A percentile compares a stretch with the other conserved stretches of the same genome.
These are phyloP conservation scores for Geoglossum cookeanum DNA, from an alignment of 2,329 filamentous ascomycete genomes.

Conservation along the genomic window DNA sequence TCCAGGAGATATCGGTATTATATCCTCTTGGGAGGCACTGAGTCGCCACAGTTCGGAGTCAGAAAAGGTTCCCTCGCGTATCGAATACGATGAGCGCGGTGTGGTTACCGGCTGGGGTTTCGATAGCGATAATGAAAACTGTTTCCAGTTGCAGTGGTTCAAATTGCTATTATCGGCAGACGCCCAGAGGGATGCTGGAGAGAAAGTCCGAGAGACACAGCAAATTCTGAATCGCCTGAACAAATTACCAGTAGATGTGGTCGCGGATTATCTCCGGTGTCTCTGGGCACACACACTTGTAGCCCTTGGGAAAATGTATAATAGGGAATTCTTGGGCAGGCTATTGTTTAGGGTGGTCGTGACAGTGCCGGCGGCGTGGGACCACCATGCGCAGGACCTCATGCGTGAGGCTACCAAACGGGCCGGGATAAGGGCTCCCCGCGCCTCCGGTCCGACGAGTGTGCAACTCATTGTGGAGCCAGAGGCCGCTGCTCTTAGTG, in stretches of 20 bases:
- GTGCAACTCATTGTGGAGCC: conserved; percentile 25
- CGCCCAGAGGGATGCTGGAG: too few species aligned
- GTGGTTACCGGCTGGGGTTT: too few species aligned
- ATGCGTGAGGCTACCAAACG: conserved; percentile 20
- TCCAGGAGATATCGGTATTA: too few species aligned
- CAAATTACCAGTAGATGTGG: background rate
- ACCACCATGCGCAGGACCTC: conserved; percentile 18
- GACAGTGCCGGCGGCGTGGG: conserved; percentile 30
- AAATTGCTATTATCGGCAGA: too few species aligned
- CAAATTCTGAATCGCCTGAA: too few species aligned
- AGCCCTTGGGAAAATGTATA: background rate
- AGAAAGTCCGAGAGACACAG: too few species aligned
- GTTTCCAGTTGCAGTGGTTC: too few species aligned
- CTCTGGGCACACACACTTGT: background rate
- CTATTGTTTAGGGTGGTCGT: conserved; percentile 20
- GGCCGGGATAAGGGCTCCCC: conserved; percentile 20
- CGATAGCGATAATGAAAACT: too few species aligned
- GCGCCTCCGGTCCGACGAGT: conserved; percentile 14
- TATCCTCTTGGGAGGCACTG: too few species aligned
- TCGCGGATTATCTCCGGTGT: background rate
- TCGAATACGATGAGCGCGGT: too few species aligned
- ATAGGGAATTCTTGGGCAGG: background rate
- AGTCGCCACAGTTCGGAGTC: too few species aligned
- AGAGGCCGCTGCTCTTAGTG: conserved; percentile 26
- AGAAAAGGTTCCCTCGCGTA: too few species aligned